Evolutionary conservation across 768 basidiomycete species (phyloP), one percentile per base, ranked within the genome.

Genomic region (Panellus pusillus): DNA sequence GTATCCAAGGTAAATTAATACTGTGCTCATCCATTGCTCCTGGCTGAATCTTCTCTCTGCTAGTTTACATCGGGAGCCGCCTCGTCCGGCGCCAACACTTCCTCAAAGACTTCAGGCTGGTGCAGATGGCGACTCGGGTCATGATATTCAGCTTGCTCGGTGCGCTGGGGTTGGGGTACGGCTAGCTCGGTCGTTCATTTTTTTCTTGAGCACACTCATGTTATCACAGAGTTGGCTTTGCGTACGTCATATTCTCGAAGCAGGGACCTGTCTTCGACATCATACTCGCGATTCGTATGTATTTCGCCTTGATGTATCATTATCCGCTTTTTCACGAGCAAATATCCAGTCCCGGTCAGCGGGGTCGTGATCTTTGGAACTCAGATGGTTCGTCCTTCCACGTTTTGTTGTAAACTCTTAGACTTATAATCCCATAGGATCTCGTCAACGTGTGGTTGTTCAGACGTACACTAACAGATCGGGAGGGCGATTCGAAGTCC

Each of bases 71-170:
- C 14, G 65, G 54, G 11, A 52, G 54, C 46, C 62, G 65, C 14
- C 58, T 72, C 19, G 57, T 65, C 47, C 60, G 51, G 19, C 69
- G 68, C 44, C 60, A 67, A 9, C 52, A 46, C 8, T 38, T 56
- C 9, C 51, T 60, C 20, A 27, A 50, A 11, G 51, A 56, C 38
- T 17, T 39, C 2, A 46, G 40, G 32, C 20, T 56, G 13, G 24
- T 17, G 9, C 28, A n/a, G 14, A 69, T 69, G 63, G 63, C 63
- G 0, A 50, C 63, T 9, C 67, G 70, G 6, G 61, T 69, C 8
- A 62, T 70, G 60, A 32, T 67, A 18, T 72, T 72, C 57, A 66
- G 65, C 32, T 48, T 65, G 14, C 46, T 72, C 4, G 67, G 66
- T 1, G 58, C 65, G 14, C 45, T 70, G 1, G 61, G 63, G 6